These are phyloP conservation scores for Blepharisma stoltei DNA, from an alignment of 73 alveolate species.

Conservation along the genomic window DNA sequence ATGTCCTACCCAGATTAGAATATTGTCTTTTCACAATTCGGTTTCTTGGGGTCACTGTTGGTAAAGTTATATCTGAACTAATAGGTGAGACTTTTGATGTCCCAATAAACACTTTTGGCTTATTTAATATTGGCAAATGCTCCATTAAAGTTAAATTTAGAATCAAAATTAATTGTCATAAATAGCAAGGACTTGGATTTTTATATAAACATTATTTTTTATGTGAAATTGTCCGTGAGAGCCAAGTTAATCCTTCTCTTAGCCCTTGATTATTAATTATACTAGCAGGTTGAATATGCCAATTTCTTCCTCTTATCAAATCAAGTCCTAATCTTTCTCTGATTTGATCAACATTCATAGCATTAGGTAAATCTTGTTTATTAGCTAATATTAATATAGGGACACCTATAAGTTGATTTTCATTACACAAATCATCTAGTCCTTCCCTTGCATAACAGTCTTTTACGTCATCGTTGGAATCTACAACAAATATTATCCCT, in stretches of 20 bases:
- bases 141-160: no score
- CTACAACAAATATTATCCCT: conserved; percentile 95
- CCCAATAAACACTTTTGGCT: no score
- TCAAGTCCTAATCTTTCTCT: conserved; percentile 61
- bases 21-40: no score
- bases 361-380: conserved; percentile 84
- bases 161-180: no score
- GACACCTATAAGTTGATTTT: conserved; percentile 74
- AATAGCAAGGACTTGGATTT: no score
- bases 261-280: conserved; percentile 71
- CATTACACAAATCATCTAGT: conserved; percentile 48
- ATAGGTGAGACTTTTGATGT: no score
- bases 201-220: no score
- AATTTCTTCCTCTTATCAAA: conserved; percentile 7
- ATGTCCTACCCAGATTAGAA: no score
- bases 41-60: no score
- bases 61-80: no score
- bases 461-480: conserved; percentile 89
- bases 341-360: conserved; percentile 68
- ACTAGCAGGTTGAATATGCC: background rate
- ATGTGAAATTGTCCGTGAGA: conserved; percentile 58
- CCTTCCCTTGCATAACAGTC: conserved; percentile 87
- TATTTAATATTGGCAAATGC: no score
- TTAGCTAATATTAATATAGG: conserved; percentile 80
- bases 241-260: conserved; percentile 96